phyloP scores from a whole-genome alignment of 2,329 filamentous ascomycete genomes.

The Xylaria sp. region DNA sequence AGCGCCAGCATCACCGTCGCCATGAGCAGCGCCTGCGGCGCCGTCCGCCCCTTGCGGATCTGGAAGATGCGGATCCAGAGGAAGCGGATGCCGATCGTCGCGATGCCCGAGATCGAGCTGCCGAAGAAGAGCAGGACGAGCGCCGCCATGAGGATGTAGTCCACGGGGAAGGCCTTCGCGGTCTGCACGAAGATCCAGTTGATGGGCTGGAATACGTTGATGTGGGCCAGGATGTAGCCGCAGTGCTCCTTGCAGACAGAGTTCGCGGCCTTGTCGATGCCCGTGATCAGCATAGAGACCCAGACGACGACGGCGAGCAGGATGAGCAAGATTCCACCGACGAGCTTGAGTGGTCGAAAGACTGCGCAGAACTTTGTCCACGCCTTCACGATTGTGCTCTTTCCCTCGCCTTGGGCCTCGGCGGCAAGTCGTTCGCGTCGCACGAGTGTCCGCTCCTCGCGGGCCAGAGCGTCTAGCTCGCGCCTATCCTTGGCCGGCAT shows the following conservation, averaged over 20 bases:
- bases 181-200: conserved; percentile 87
- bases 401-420: conserved; percentile 78
- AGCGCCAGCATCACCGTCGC: conserved; percentile 89
- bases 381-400: conserved; percentile 68
- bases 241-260: conserved; percentile 88
- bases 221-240: conserved; percentile 84
- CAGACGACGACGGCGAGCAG: conserved; percentile 76
- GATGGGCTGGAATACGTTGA: conserved; percentile 92
- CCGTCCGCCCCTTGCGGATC: conserved; percentile 85
- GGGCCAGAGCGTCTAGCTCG: conserved; percentile 82
- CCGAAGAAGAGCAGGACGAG: conserved; percentile 86
- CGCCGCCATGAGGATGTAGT: conserved; percentile 87
- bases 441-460: conserved; percentile 90
- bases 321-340: conserved; percentile 80
- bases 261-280: conserved; percentile 95
- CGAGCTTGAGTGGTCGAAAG: conserved; percentile 84
- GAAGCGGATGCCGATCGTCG: conserved; percentile 89
- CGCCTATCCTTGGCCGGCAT: conserved; percentile 84
- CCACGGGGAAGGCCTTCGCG: conserved; percentile 83
- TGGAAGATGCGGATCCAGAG: conserved; percentile 93
- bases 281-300: conserved; percentile 91
- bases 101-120: conserved; percentile 84
- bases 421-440: conserved; percentile 85
- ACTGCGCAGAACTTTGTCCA: conserved; percentile 83
- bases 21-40: conserved; percentile 88